Evolutionary conservation across 2,329 filamentous ascomycete species (phyloP).

Genomic region (Incumbomyces delicatus): DNA sequence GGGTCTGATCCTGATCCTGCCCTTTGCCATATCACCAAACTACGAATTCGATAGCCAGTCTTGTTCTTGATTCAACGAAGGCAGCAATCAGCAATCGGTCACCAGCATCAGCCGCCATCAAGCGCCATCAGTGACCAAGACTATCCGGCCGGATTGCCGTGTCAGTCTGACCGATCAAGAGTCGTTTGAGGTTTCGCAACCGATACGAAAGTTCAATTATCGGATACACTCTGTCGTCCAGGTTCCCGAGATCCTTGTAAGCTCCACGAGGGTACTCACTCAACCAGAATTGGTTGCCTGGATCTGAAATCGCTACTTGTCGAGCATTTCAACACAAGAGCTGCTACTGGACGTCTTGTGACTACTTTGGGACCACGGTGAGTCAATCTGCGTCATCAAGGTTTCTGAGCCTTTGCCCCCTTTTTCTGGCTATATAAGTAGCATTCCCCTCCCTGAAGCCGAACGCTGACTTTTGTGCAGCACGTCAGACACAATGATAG

Average conservation of each 20-base stretch:
- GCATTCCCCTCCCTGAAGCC: not conserved
- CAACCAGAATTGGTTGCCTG: not conserved
- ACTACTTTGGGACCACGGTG: not conserved
- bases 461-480: constrained; percentile 11
- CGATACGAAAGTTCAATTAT: not conserved
- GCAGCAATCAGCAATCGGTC: not conserved
- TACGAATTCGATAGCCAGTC: constrained; percentile 1
- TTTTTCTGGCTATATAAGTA: constrained; percentile 4
- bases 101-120: no score
- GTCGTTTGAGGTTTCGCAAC: not conserved
- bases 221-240: constrained; percentile 1
- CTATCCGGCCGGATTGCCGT: not conserved
- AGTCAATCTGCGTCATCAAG: constrained; percentile 1
- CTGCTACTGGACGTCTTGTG: not conserved
- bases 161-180: no score
- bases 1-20: not conserved
- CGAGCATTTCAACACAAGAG: not conserved
- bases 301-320: not conserved
- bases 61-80: constrained; percentile 2
- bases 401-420: not conserved
- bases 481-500: constrained; percentile 17
- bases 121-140: not conserved
- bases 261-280: not conserved
- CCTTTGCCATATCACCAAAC: constrained; percentile 6
- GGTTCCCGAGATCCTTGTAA: constrained; percentile 2